phyloP scores from a whole-genome alignment of 441 rosid species.

The Jatropha podagrica region DNA sequence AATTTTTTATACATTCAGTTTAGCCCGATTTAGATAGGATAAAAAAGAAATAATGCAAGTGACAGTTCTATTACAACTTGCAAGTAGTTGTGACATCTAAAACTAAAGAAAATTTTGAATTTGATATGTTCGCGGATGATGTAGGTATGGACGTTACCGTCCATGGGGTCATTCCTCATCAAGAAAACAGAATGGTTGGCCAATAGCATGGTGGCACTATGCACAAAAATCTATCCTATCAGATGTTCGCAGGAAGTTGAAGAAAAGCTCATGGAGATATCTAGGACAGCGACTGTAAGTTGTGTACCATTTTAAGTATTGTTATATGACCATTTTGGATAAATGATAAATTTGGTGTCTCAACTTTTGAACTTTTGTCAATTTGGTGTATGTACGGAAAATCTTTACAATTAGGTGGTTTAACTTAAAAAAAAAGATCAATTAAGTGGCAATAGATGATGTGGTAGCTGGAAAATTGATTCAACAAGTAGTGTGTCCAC shows the following conservation, averaged over 20 bases:
- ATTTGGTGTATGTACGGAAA: too few relatives aligned
- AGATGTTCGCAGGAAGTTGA: constrained; percentile 73
- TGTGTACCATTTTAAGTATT: constrained; percentile 10
- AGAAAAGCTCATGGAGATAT: constrained; percentile 89
- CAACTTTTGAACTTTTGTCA: too few relatives aligned
- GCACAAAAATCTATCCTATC: constrained; percentile 78
- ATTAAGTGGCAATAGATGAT: too few relatives aligned
- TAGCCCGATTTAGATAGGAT: background rate
- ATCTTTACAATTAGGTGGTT: too few relatives aligned
- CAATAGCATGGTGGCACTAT: constrained; percentile 85
- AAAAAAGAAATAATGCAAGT: background rate
- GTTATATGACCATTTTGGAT: background rate
- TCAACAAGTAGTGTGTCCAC: too few relatives aligned
- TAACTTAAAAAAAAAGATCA: too few relatives aligned
- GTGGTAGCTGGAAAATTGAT: too few relatives aligned
- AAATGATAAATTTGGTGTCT: too few relatives aligned
- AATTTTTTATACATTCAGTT: background rate
- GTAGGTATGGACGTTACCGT: constrained; percentile 93
- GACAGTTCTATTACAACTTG: background rate
- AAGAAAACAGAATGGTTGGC: constrained; percentile 77
- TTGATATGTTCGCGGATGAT: constrained; percentile 24
- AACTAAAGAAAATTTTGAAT: background rate
- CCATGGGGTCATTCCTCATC: constrained; percentile 60
- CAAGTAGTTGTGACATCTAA: background rate
- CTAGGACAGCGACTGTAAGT: constrained; percentile 81